Percentiles rank a stretch among this genome's conserved stretches.
These are phyloP conservation scores for Debaryomycetaceae sp. DNA, from an alignment of 1,139 yeast genomes.

Conservation along the genomic window DNA sequence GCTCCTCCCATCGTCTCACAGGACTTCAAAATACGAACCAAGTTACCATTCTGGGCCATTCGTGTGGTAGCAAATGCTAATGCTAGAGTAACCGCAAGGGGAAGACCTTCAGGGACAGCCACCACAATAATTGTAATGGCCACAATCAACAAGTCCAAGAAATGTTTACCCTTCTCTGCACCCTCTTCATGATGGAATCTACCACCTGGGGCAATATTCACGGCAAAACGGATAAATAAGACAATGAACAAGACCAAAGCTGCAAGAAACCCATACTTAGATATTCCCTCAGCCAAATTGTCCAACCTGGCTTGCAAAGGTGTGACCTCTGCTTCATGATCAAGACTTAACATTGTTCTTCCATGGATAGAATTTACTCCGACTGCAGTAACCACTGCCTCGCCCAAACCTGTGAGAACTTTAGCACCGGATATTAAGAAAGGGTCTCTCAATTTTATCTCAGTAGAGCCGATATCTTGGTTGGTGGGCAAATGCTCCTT, in stretches of 20 bases:
- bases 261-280: slow-evolving; percentile 86
- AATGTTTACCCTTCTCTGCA: slow-evolving; percentile 79
- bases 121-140: slow-evolving; percentile 92
- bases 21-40: slow-evolving; percentile 88
- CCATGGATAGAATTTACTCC: slow-evolving; percentile 90
- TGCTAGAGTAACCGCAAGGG: slow-evolving; percentile 93
- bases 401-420: slow-evolving; percentile 81
- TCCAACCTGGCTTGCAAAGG: slow-evolving; percentile 86
- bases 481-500: slow-evolving; percentile 25
- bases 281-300: slow-evolving; percentile 84
- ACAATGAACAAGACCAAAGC: slow-evolving; percentile 77
- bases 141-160: slow-evolving; percentile 82
- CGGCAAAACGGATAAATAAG: slow-evolving; percentile 71
- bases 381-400: slow-evolving; percentile 83
- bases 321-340: slow-evolving; percentile 74
- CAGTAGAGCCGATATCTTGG: slow-evolving; percentile 51
- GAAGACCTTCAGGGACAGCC: slow-evolving; percentile 98
- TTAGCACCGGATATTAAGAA: slow-evolving; percentile 90
- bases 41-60: slow-evolving; percentile 94
- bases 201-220: slow-evolving; percentile 57
- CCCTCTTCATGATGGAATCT: slow-evolving; percentile 42
- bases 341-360: slow-evolving; percentile 78
- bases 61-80: slow-evolving; percentile 96
- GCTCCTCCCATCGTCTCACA: slow-evolving; percentile 99
- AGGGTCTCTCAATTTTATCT: slow-evolving; percentile 58